Percentiles rank a stretch among this genome's conserved stretches.
These are phyloP conservation scores for Tricholoma matsutake DNA, from an alignment of 768 basidiomycete species.

Conservation along the genomic window DNA sequence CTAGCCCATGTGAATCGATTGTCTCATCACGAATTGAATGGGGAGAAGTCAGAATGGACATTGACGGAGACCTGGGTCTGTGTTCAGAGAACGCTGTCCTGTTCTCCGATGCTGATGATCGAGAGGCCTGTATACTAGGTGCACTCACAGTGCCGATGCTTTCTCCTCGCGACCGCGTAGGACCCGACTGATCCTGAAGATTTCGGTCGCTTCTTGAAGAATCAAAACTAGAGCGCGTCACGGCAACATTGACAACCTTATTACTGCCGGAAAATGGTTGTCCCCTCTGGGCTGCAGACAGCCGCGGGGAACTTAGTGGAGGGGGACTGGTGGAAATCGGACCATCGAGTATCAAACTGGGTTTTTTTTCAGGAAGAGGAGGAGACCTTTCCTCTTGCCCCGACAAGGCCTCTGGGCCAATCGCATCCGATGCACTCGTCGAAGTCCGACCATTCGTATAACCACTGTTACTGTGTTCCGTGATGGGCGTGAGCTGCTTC, in stretches of 20 bases:
- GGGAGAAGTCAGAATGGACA: slow-evolving; percentile 35
- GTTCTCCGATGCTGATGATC: neutral
- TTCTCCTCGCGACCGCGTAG: neutral
- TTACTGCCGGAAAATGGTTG: neutral
- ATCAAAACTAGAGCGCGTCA: slow-evolving; percentile 9
- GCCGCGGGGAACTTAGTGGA: slow-evolving; percentile 4
- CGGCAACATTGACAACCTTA: neutral
- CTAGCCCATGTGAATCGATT: slow-evolving; percentile 1
- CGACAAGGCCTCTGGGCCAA: neutral
- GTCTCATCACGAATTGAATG: slow-evolving; percentile 20
- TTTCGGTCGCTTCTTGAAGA: slow-evolving; percentile 9
- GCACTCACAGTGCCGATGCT: neutral
- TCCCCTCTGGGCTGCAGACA: neutral
- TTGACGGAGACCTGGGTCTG: slow-evolving; percentile 4
- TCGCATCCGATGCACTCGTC: neutral
- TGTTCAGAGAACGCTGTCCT: neutral
- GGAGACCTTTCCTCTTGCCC: slow-evolving; percentile 8
- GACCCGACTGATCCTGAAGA: slow-evolving; percentile 8
- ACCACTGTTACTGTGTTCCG: slow-evolving; percentile 12
- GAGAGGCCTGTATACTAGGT: neutral
- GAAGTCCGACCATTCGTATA: slow-evolving; percentile 5
- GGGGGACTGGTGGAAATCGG: slow-evolving; percentile 3
- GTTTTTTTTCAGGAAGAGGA: neutral
- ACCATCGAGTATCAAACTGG: slow-evolving; percentile 1
- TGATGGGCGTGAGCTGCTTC: slow-evolving; percentile 19